These are phyloP conservation scores for Trichomonascaceae sp. DNA, from an alignment of 1,139 yeast species.

Conservation along the genomic window DNA sequence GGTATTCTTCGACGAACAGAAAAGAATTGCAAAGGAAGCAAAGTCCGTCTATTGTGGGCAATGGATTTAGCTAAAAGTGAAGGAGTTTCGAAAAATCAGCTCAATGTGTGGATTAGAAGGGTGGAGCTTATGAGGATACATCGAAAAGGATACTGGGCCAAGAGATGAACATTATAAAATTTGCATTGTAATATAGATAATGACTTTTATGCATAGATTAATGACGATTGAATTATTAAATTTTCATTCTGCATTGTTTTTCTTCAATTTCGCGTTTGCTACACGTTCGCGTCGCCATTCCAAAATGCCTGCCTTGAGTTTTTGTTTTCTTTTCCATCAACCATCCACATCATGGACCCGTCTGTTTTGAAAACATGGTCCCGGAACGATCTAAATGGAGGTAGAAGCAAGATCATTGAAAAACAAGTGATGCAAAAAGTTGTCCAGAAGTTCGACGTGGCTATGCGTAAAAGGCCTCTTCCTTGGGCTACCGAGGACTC, in stretches of 20 bases:
- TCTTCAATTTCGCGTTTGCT: background rate
- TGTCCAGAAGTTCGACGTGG: constrained; percentile 2
- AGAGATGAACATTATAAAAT: background rate
- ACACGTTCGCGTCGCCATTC: background rate
- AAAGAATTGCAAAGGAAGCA: constrained; percentile 16
- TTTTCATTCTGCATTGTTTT: too few species aligned
- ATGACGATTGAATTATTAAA: too few species aligned
- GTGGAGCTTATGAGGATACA: constrained; percentile 12
- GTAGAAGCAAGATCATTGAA: background rate
- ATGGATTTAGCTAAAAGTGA: constrained; percentile 19
- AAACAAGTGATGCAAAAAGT: background rate
- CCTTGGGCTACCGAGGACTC: constrained; percentile 2
- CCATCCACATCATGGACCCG: background rate
- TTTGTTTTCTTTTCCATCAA: background rate
- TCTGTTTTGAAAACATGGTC: background rate
- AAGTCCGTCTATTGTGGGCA: constrained; percentile 20
- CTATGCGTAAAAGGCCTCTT: background rate
- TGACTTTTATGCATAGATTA: background rate
- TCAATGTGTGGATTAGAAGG: constrained; percentile 15
- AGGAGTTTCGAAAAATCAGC: constrained; percentile 14
- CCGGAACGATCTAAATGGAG: background rate
- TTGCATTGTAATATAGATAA: background rate
- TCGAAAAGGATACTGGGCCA: constrained; percentile 17
- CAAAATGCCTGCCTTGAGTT: background rate
- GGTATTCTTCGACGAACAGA: constrained; percentile 14